Percentiles rank a stretch among this genome's conserved stretches.
Evolutionary conservation across 768 basidiomycete genomes (phyloP).

Genomic region (Agaricus subrufescens): DNA sequence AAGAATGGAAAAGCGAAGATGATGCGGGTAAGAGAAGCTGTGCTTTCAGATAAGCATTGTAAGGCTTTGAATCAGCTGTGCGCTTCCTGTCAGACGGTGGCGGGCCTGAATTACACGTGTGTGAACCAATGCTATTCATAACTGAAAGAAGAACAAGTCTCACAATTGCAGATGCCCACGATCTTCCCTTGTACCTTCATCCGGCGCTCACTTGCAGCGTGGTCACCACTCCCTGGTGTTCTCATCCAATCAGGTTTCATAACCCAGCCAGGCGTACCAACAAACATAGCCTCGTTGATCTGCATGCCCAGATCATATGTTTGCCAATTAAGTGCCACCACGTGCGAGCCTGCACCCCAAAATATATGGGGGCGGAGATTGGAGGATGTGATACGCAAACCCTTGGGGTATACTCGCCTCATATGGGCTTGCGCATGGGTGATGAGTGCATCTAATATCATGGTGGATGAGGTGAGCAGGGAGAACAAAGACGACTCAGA

Average conservation of each 20-base stretch:
- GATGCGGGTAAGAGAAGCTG: slow-evolving; percentile 36
- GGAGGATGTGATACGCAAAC: slow-evolving; percentile 49
- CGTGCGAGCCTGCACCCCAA: slow-evolving; percentile 55
- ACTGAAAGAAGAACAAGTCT: slow-evolving; percentile 14
- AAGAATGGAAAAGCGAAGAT: slow-evolving; percentile 6
- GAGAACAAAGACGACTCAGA: slow-evolving; percentile 45
- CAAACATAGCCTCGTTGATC: slow-evolving; percentile 61
- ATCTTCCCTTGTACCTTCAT: slow-evolving; percentile 27
- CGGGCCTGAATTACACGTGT: slow-evolving; percentile 31
- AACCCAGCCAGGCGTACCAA: slow-evolving; percentile 51
- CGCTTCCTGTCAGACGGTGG: slow-evolving; percentile 33
- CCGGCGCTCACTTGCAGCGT: slow-evolving; percentile 12
- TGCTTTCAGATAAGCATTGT: slow-evolving; percentile 38
- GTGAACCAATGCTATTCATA: not conserved
- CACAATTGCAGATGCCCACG: slow-evolving; percentile 41
- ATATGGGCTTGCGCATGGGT: slow-evolving; percentile 38
- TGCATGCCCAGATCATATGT: slow-evolving; percentile 53
- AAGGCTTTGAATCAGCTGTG: slow-evolving; percentile 21
- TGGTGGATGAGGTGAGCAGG: slow-evolving; percentile 18
- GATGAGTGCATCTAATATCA: slow-evolving; percentile 29
- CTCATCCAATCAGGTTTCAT: slow-evolving; percentile 33
- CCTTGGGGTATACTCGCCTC: slow-evolving; percentile 54
- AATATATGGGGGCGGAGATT: slow-evolving; percentile 49
- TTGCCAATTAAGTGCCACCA: slow-evolving; percentile 61
- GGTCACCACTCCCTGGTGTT: not conserved